phyloP scores from a whole-genome alignment of 2,329 filamentous ascomycete genomes.

The Coniochaeta sp. region DNA sequence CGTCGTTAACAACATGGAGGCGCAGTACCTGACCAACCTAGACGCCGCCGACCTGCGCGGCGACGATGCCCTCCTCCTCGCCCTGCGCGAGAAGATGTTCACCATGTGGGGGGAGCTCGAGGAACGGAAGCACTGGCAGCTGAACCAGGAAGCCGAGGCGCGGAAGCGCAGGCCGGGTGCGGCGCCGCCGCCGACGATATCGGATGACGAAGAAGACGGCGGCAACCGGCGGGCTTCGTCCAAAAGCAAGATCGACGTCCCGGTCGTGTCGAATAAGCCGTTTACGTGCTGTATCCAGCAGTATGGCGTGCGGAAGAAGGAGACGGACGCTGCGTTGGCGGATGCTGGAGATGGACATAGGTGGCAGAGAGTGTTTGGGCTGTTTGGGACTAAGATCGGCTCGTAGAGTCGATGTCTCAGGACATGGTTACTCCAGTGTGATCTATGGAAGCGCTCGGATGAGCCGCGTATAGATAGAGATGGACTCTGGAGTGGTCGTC shows the following conservation, averaged over 20 bases:
- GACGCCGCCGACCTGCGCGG: constrained; percentile 50
- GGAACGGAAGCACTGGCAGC: constrained; percentile 49
- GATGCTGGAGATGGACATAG: constrained; percentile 22
- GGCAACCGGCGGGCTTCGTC: constrained; percentile 5
- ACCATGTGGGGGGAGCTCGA: constrained; percentile 81
- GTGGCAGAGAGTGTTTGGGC: constrained; percentile 14
- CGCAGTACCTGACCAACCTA: constrained; percentile 38
- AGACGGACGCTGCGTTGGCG: constrained; percentile 28
- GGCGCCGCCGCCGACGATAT: constrained; percentile 4
- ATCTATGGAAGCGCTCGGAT: neutral
- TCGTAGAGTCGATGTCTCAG: neutral
- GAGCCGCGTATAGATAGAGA: neutral
- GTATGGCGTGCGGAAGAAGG: constrained; percentile 51
- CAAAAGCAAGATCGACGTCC: constrained; percentile 9
- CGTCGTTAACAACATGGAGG: constrained; percentile 54
- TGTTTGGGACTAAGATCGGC: constrained; percentile 17
- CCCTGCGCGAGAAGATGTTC: constrained; percentile 64
- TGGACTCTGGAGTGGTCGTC: neutral
- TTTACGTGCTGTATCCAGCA: constrained; percentile 67
- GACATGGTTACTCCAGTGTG: neutral
- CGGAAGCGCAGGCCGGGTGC: constrained; percentile 23
- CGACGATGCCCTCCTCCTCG: constrained; percentile 37
- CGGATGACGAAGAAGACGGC: constrained; percentile 8
- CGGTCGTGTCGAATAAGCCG: constrained; percentile 43
- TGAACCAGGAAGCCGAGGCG: constrained; percentile 15